These are phyloP conservation scores for Lecanicillium sp. DNA, from an alignment of 2,329 filamentous ascomycete genomes.

Conservation along the genomic window DNA sequence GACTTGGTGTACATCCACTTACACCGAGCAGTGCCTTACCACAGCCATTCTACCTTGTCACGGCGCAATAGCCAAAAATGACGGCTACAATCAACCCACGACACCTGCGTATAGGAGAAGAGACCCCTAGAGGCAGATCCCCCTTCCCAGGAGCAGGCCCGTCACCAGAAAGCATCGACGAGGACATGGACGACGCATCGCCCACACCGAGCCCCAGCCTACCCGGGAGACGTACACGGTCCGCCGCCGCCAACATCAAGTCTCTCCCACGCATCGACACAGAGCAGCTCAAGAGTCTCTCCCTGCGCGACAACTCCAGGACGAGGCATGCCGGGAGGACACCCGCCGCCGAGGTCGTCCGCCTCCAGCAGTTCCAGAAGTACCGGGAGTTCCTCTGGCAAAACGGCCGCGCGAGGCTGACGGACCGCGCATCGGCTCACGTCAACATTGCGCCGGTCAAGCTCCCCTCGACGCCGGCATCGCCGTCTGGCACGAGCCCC, in stretches of 20 bases:
- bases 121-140: not conserved
- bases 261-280: constrained; percentile 1
- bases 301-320: not conserved
- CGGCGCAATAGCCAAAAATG: not conserved
- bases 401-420: constrained; percentile 16
- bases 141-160: not conserved
- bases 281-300: not conserved
- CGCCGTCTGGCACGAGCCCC: not conserved
- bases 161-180: not conserved
- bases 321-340: not conserved
- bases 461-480: constrained; percentile 13
- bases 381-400: constrained; percentile 21
- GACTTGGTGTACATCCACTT: too few species aligned
- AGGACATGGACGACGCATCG: not conserved
- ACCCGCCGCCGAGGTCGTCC: constrained; percentile 8
- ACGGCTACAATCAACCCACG: not conserved
- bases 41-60: not conserved
- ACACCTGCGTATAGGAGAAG: not conserved
- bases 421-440: constrained; percentile 17
- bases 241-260: not conserved
- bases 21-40: too few species aligned
- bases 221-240: not conserved
- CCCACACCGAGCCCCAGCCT: not conserved
- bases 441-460: constrained; percentile 23
- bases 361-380: constrained; percentile 20